Evolutionary conservation across 805 yeast genomes (phyloP).

Genomic region (Sugiyamaella chiloensis): DNA sequence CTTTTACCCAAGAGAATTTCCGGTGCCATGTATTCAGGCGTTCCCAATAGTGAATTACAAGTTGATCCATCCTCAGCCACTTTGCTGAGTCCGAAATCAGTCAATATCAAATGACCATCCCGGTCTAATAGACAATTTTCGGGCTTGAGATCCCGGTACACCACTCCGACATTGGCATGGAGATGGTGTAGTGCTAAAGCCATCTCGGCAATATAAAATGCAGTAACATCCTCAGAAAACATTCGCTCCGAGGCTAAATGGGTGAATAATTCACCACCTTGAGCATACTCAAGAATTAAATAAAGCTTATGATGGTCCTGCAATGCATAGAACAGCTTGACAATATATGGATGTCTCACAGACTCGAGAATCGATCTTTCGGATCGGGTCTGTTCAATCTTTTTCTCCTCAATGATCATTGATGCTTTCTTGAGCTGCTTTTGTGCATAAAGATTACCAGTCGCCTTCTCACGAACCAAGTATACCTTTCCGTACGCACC

Average conservation of each 20-base stretch:
- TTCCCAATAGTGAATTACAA: slow-evolving; percentile 63
- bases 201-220: slow-evolving; percentile 78
- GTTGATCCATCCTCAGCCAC: slow-evolving; percentile 40
- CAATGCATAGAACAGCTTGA: slow-evolving; percentile 74
- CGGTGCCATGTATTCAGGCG: slow-evolving; percentile 88
- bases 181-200: slow-evolving; percentile 72
- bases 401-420: slow-evolving; percentile 55
- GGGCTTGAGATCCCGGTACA: slow-evolving; percentile 85
- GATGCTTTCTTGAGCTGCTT: slow-evolving; percentile 82
- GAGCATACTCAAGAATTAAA: slow-evolving; percentile 72
- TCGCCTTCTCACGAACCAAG: slow-evolving; percentile 60
- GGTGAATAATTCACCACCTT: slow-evolving; percentile 82
- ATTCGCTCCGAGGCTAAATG: slow-evolving; percentile 50
- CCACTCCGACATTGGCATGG: slow-evolving; percentile 69
- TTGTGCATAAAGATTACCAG: slow-evolving; percentile 75
- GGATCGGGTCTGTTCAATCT: slow-evolving; percentile 73
- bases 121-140: slow-evolving; percentile 80
- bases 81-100: slow-evolving; percentile 77
- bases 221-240: slow-evolving; percentile 60
- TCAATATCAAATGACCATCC: slow-evolving; percentile 74
- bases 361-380: slow-evolving; percentile 72
- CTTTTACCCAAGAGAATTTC: slow-evolving; percentile 75
- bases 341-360: slow-evolving; percentile 77
- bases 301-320: slow-evolving; percentile 79
- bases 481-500: slow-evolving; percentile 90